These are phyloP conservation scores for Vicia villosa DNA, from an alignment of 306 rosid species.

Conservation along the genomic window DNA sequence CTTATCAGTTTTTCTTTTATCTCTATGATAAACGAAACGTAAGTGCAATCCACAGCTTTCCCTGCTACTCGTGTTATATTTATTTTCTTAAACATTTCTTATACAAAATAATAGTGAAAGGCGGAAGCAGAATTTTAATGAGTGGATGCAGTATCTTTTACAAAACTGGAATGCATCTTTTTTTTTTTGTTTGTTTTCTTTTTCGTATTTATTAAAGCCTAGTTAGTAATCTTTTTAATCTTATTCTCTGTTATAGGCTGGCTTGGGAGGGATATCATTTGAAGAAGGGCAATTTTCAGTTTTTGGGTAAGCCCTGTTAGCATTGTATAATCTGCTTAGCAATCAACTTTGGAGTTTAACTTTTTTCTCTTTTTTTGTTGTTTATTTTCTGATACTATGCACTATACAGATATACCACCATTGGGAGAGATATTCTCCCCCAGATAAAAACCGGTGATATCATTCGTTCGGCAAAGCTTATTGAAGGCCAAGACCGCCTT, in stretches of 20 bases:
- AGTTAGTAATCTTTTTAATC: not conserved
- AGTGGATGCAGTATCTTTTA: not conserved
- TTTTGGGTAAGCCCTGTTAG: constrained; percentile 64
- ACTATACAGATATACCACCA: constrained; percentile 71
- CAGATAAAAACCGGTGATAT: constrained; percentile 88
- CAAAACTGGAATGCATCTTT: constrained; percentile 5
- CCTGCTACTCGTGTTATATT: not conserved
- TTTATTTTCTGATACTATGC: constrained; percentile 29
- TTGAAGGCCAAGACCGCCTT: constrained; percentile 84
- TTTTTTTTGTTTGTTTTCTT: not conserved
- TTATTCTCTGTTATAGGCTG: constrained; percentile 58
- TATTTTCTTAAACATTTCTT: constrained; percentile 7
- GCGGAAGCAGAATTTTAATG: constrained; percentile 13
- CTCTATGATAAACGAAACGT: constrained; percentile 87
- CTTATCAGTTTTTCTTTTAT: constrained; percentile 88
- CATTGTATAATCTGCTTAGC: not conserved
- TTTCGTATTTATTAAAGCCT: constrained; percentile 1
- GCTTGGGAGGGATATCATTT: constrained; percentile 97
- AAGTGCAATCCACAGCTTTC: constrained; percentile 37
- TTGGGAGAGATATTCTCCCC: constrained; percentile 81
- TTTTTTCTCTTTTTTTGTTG: not conserved
- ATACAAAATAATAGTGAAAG: constrained; percentile 21
- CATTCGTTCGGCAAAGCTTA: constrained; percentile 71
- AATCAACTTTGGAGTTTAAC: not conserved
- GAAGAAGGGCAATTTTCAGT: constrained; percentile 98